Percentiles rank a stretch among this genome's conserved stretches.
Conservation (phyloP, 2,329 filamentous ascomycete species). For the Zymoseptoria tritici region DNA sequence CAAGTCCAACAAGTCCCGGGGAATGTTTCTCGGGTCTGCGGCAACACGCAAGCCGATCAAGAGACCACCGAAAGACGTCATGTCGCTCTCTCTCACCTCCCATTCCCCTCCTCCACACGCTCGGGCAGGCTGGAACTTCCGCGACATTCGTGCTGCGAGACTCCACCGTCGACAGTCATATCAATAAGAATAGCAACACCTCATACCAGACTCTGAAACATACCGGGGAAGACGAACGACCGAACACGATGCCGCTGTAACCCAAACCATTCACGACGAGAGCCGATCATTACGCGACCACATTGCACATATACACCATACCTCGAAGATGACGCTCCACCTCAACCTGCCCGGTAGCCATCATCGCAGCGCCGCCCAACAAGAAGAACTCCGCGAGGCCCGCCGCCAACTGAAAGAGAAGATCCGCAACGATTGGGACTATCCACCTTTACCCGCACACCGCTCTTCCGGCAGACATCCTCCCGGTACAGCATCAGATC, state of each 20-base stretch:
- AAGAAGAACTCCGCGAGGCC: conserved; percentile 36
- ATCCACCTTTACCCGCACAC: conserved; percentile 29
- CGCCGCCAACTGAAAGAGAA: conserved; percentile 35
- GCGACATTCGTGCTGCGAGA: not conserved
- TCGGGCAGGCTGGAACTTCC: too few relatives aligned
- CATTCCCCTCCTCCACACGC: too few relatives aligned
- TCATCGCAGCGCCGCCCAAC: conserved; percentile 32
- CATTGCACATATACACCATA: not conserved
- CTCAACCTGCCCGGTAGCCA: conserved; percentile 20
- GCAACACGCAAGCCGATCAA: not conserved
- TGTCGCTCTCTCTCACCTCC: too few relatives aligned
- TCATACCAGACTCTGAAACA: not conserved
- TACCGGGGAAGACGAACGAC: not conserved
- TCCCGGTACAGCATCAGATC: not conserved
- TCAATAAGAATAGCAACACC: not conserved
- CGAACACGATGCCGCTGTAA: not conserved
- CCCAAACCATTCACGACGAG: not conserved
- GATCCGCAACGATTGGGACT: conserved; percentile 41
- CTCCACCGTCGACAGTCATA: not conserved
- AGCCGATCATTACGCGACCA: not conserved
- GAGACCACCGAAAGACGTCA: too few relatives aligned
- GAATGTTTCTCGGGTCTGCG: not conserved
- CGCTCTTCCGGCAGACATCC: conserved; percentile 5
- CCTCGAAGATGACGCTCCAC: conserved; percentile 23
- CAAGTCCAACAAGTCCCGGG: not conserved